phyloP scores from a whole-genome alignment of 73 alveolate species.

The Tetrahymena borealis region DNA sequence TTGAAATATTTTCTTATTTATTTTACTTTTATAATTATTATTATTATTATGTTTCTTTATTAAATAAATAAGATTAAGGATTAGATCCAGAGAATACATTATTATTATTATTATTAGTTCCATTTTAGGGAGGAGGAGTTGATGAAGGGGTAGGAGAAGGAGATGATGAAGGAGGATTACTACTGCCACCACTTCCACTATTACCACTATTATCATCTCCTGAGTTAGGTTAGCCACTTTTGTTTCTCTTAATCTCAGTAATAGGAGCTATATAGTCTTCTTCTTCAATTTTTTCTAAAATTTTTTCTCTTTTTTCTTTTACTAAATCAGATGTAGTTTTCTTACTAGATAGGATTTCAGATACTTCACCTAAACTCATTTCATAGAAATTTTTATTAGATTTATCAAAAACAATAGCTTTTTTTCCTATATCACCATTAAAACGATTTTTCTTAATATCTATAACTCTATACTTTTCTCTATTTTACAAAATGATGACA shows the following conservation, averaged over 20 bases:
- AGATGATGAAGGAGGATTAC: background rate
- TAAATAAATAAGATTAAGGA: too few relatives aligned
- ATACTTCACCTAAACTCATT: constrained; percentile 53
- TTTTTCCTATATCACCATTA: constrained; percentile 83
- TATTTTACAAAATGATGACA: constrained; percentile 61
- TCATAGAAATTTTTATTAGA: constrained; percentile 65
- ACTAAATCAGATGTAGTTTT: background rate
- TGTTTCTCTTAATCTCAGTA: background rate
- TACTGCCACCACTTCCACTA: background rate
- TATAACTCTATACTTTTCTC: constrained; percentile 57
- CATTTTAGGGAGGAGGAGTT: background rate
- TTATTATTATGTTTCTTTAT: too few relatives aligned
- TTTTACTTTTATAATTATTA: too few relatives aligned
- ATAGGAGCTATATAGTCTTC: background rate
- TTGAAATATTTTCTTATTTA: too few relatives aligned
- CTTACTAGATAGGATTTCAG: background rate
- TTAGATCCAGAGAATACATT: too few relatives aligned
- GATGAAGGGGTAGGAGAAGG: background rate
- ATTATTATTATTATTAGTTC: too few relatives aligned
- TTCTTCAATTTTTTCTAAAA: background rate
- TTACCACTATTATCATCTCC: background rate
- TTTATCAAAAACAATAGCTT: constrained; percentile 55
- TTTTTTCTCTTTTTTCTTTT: background rate
- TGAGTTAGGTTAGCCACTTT: background rate
- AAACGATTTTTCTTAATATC: constrained; percentile 77